phyloP scores from a whole-genome alignment of 257 asterid genomes.

The Salvia splendens region DNA sequence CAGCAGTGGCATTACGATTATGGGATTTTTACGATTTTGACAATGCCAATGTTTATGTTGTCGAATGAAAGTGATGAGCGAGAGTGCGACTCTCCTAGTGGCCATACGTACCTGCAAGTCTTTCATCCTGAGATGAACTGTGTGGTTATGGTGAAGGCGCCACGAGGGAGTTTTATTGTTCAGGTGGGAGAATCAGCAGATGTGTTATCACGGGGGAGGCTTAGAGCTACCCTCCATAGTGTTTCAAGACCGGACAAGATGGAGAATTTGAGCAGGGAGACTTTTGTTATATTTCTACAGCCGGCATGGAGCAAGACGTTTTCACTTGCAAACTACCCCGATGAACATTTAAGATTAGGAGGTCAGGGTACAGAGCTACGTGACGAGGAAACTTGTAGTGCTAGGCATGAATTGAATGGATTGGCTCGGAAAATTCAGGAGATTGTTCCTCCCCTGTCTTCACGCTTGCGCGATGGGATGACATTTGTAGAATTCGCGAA shows the following conservation, averaged over 20 bases:
- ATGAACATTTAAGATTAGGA: slow-evolving; percentile 33
- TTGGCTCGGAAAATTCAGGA: slow-evolving; percentile 40
- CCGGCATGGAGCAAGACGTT: slow-evolving; percentile 80
- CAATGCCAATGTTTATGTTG: slow-evolving; percentile 66
- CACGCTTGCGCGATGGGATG: slow-evolving; percentile 76
- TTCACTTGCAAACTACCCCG: slow-evolving; percentile 61
- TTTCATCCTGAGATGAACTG: slow-evolving; percentile 60
- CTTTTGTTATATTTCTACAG: slow-evolving; percentile 79
- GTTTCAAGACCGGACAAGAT: slow-evolving; percentile 55
- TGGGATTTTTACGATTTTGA: slow-evolving; percentile 75
- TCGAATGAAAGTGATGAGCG: slow-evolving; percentile 39
- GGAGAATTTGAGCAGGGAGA: slow-evolving; percentile 77
- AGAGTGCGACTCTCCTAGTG: slow-evolving; percentile 58
- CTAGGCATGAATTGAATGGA: slow-evolving; percentile 32
- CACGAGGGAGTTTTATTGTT: slow-evolving; percentile 63
- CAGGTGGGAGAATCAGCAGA: slow-evolving; percentile 96
- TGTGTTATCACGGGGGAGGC: slow-evolving; percentile 73
- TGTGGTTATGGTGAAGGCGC: slow-evolving; percentile 53
- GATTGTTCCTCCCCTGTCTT: slow-evolving; percentile 64
- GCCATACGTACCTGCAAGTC: slow-evolving; percentile 68
- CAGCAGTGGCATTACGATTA: slow-evolving; percentile 98
- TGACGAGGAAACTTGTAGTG: slow-evolving; percentile 15
- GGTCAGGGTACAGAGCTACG: slow-evolving; percentile 30
- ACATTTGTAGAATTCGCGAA: slow-evolving; percentile 84
- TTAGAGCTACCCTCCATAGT: slow-evolving; percentile 82